Conservation (phyloP, 371 early-diverging fungal species). For the Mortierella sp. region DNA sequence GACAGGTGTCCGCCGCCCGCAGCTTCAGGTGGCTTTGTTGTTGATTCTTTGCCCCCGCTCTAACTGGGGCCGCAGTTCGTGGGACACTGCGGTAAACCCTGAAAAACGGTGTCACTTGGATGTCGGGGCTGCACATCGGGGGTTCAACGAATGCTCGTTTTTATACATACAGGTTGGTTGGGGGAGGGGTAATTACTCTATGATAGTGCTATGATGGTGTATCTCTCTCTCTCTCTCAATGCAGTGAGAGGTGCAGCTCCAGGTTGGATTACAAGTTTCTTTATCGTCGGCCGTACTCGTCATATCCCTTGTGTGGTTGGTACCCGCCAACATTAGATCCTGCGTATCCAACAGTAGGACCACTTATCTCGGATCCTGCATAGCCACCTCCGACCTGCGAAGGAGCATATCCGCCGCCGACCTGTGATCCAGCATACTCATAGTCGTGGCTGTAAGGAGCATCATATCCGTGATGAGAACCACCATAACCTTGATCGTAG, state of each 20-base stretch:
- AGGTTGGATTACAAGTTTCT: background rate
- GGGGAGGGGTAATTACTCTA: too few species aligned
- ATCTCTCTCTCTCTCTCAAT: too few species aligned
- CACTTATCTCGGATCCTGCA: conserved; percentile 28
- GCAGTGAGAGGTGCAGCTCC: background rate
- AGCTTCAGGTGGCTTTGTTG: too few species aligned
- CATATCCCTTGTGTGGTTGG: conserved; percentile 34
- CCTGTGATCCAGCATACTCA: conserved; percentile 44
- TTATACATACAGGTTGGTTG: too few species aligned
- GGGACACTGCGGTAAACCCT: too few species aligned
- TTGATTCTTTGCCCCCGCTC: too few species aligned
- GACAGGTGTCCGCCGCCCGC: too few species aligned
- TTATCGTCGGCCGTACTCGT: conserved; percentile 15
- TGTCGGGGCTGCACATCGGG: too few species aligned
- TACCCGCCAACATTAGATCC: conserved; percentile 44
- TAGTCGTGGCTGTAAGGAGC: conserved; percentile 9
- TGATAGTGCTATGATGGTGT: too few species aligned
- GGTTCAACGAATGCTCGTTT: too few species aligned
- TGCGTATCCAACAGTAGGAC: conserved; percentile 45
- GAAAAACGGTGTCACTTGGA: too few species aligned
- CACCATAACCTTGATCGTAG: conserved; percentile 11
- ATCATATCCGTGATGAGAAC: conserved; percentile 40
- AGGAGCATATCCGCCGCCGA: conserved; percentile 31
- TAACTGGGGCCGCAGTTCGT: too few species aligned
- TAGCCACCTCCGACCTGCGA: conserved; percentile 45